Base-by-base conservation (phyloP, 768 basidiomycete genomes). In the Boletus reticuloceps region DNA sequence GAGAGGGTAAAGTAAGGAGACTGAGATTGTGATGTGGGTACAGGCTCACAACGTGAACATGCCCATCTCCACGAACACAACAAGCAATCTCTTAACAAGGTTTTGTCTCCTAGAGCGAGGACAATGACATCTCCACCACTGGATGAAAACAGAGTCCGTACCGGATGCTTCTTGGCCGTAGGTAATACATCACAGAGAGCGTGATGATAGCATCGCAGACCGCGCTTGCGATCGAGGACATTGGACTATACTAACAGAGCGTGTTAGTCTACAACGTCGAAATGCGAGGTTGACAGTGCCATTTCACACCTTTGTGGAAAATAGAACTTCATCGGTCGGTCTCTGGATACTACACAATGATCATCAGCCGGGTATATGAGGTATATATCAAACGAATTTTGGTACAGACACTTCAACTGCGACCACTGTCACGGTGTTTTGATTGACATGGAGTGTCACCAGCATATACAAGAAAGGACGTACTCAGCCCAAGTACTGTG, bases 21-120 rank as follows among this genome's bases (percentile, higher is more conserved):
- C 25, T 3, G 19, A 16, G 10, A 22, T 34, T 36, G 2, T 1
- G 16, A 48, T 12, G 7, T 11, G 16, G 10, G n/a, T 16, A 17
- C 5, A 40, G n/a, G 34, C 59, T 55, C 44, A 61, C 62, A 43
- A 62, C 17, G 55, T 56, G 46, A 64, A 48, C 16, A 55, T 19
- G 29, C 57, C 53, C 62, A 56, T 59, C 10, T 59, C 45, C 25
- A 53, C 38, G 38, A 48, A 59, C 8, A 63, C 50, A 16, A 55
- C 4, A n/a, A 53, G 39, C 13, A 61, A 40, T 34, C 40, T 40
- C 6, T 58, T 50, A 46, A 65, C 8, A 20, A 53, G 50, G 20
- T 8, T 41, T 11, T 45, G 46, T 20, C 40, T 55, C 47, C 54
- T 64, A 16, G 41, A 40, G 20, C 5, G 14, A 50, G 41, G 13